phyloP scores from a whole-genome alignment of 2,329 filamentous ascomycete species.

The Neoarthrinium moseri region DNA sequence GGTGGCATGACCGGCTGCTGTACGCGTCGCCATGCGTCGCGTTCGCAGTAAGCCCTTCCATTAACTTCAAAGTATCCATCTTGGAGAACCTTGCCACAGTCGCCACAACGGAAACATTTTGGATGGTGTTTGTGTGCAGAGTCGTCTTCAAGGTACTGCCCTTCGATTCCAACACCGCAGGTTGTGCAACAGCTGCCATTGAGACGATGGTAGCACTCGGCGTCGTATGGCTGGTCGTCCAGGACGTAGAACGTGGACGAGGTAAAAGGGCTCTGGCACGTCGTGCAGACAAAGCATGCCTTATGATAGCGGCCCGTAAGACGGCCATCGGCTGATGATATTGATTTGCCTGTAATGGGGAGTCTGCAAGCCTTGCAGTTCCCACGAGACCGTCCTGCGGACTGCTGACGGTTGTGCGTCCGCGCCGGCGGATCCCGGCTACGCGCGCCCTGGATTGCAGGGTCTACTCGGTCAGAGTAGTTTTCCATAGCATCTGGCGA shows the following conservation, averaged over 20 bases:
- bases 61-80: constrained; percentile 92
- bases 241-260: constrained; percentile 93
- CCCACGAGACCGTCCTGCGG: constrained; percentile 55
- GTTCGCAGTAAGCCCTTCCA: constrained; percentile 79
- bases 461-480: constrained; percentile 2
- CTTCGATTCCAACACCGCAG: constrained; percentile 86
- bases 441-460: constrained; percentile 18
- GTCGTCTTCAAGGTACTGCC: constrained; percentile 87
- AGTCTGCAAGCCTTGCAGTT: constrained; percentile 80
- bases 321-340: constrained; percentile 89
- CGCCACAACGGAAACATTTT: constrained; percentile 79
- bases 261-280: constrained; percentile 76
- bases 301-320: constrained; percentile 94
- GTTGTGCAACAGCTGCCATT: constrained; percentile 82
- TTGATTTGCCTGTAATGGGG: constrained; percentile 82
- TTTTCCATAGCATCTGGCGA: constrained; percentile 16
- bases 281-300: constrained; percentile 87
- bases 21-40: constrained; percentile 68
- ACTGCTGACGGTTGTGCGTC: constrained; percentile 36
- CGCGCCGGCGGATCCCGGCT: constrained; percentile 26
- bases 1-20: constrained; percentile 30
- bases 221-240: constrained; percentile 84
- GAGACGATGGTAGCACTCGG: constrained; percentile 86
- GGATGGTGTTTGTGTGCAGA: constrained; percentile 78
- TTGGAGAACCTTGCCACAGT: constrained; percentile 70